Conservation (phyloP, 441 rosid species). For the Viola pubescens region DNA sequence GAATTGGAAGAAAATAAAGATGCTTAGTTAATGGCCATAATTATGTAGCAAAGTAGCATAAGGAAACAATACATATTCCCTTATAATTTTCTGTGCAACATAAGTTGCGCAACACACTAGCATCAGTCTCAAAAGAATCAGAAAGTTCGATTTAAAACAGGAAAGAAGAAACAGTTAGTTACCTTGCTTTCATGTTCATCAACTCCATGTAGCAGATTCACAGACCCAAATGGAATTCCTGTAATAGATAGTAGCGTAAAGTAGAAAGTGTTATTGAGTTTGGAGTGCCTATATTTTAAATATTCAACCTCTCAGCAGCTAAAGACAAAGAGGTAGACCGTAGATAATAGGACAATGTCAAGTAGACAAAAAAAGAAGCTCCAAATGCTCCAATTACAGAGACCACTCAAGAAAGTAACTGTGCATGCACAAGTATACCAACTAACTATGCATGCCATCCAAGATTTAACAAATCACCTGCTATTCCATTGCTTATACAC, state of each 20-base stretch:
- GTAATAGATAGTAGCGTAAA: conserved; percentile 24
- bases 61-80: conserved; percentile 1
- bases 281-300: background rate
- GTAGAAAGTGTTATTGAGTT: conserved; percentile 4
- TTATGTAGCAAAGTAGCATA: conserved; percentile 1
- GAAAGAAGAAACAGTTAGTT: conserved; percentile 18
- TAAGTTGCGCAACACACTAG: background rate
- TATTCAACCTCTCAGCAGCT: background rate
- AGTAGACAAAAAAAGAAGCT: background rate
- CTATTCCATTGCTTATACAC: background rate
- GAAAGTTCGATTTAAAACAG: background rate
- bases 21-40: conserved; percentile 5
- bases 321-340: background rate
- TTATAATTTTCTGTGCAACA: conserved; percentile 1
- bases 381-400: background rate
- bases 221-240: conserved; percentile 98
- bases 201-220: conserved; percentile 83
- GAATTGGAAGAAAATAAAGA: background rate
- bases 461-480: background rate
- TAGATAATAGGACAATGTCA: background rate
- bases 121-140: background rate
- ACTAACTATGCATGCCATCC: background rate
- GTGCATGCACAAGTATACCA: background rate
- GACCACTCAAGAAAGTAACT: conserved; percentile 3
- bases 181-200: conserved; percentile 99